Evolutionary conservation across 306 rosid genomes (phyloP), one percentile per base, ranked within the genome.

Genomic region (Arachis stenosperma): DNA sequence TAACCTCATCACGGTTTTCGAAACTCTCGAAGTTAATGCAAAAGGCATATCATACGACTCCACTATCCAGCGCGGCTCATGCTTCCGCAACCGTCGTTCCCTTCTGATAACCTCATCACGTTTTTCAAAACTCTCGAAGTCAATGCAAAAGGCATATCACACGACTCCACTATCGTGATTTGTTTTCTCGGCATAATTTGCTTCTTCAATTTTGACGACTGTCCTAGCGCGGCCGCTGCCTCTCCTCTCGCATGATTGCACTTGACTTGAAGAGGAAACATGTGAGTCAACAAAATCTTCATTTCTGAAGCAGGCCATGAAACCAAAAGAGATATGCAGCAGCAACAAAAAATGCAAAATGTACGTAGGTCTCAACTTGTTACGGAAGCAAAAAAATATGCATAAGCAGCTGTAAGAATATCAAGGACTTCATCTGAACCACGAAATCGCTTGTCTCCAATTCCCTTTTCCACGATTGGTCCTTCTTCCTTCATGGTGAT

Each of bases 381-480:
- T 70, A 53, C 40, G 9, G 39, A 71, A 48, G 40, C 30, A 70
- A 71, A 82, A 82, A 58, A 56, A 29, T 9, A 68, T 17, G 15
- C 15, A 65, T 4, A 27, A 15, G 74, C 69, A 27, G 69, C 67
- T 29, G 54, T 17, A 52, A 79, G 69, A 76, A 47, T 88, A 90
- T 90, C 96, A 62, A 84, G 87, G 71, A 90, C 92, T 90, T 88
- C 87, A 65, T 88, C 90, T 17, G 82, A 73, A 76, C 78, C 86
- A 69, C 82, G n/a, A 9, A 92, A 92, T 29, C 62, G 76, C 58
- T 79, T 80, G 40, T 37, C 78, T 53, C 76, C 69, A 6, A 29
- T 72, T 56, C 89, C 89, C 63, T 63, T 83, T 81, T 77, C 88
- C 78, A 84, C 10, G 63, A 86, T 79, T 33, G 27, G 27, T 1